Percentiles rank a stretch among this genome's conserved stretches.
These are phyloP conservation scores for Thelonectria olida DNA, from an alignment of 2,329 filamentous ascomycete species.

Conservation along the genomic window DNA sequence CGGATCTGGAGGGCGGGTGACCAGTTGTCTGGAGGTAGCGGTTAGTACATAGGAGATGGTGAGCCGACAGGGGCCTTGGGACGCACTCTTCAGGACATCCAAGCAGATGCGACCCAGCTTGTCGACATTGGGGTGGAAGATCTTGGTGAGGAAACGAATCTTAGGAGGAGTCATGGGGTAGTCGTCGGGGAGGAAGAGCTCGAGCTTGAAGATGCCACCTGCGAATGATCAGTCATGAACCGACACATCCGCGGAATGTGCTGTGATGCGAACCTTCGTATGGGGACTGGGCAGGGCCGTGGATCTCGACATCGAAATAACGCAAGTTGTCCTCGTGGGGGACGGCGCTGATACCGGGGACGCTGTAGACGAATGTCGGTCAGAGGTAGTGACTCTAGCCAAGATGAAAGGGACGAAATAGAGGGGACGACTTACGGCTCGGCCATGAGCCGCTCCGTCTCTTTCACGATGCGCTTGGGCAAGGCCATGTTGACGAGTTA, in stretches of 20 bases:
- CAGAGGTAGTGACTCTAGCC: conserved; percentile 24
- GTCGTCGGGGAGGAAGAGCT: conserved; percentile 97
- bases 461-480: conserved; percentile 97
- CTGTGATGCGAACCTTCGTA: conserved; percentile 78
- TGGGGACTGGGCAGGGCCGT: conserved; percentile 89
- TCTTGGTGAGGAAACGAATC: conserved; percentile 98
- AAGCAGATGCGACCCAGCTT: conserved; percentile 96
- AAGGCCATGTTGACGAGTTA: conserved; percentile 68
- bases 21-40: conserved; percentile 83
- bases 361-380: conserved; percentile 61
- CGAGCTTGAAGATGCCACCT: conserved; percentile 92
- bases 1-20: conserved; percentile 97
- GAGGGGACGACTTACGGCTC: conserved; percentile 77
- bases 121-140: conserved; percentile 99
- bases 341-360: conserved; percentile 93
- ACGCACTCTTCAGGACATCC: conserved; percentile 93
- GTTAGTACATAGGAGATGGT: conserved; percentile 19
- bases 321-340: conserved; percentile 97
- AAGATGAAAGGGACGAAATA: conserved; percentile 4
- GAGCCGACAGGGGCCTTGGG: neutral
- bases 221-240: conserved; percentile 17
- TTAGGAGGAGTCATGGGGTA: conserved; percentile 99
- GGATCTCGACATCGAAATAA: conserved; percentile 98
- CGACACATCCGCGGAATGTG: neutral
- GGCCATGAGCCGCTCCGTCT: conserved; percentile 95